A percentile compares a stretch with the other conserved stretches of the same genome.
Evolutionary conservation across 176 grass and related monocot species (phyloP).

Genomic region (Pontederia crassipes): DNA sequence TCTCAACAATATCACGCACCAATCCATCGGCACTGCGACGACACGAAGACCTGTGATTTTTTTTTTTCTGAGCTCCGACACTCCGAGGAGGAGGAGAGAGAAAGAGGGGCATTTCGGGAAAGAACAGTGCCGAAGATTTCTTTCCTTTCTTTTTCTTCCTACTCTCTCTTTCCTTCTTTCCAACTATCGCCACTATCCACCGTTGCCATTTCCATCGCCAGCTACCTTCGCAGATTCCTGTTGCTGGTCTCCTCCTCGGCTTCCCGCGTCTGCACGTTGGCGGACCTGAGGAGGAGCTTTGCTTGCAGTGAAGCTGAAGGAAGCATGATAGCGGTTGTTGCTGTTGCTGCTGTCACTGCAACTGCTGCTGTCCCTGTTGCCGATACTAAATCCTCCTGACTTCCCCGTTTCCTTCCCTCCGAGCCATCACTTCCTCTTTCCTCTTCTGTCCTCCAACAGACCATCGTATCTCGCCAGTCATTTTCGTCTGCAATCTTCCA

Average conservation of each 20-base stretch:
- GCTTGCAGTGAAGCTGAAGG: constrained; percentile 17
- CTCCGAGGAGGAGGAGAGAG: too few relatives aligned
- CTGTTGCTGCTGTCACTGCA: neutral
- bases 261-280: neutral
- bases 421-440: neutral
- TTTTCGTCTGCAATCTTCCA: neutral
- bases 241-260: neutral
- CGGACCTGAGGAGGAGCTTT: neutral
- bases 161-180: too few relatives aligned
- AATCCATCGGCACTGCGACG: too few relatives aligned
- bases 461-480: neutral
- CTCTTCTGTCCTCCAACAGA: constrained; percentile 12
- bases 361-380: constrained; percentile 3
- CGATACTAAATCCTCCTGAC: constrained; percentile 1
- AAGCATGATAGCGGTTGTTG: constrained; percentile 11
- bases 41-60: too few relatives aligned
- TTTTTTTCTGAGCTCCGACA: too few relatives aligned
- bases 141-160: neutral
- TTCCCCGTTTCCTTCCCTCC: neutral
- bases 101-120: constrained; percentile 9
- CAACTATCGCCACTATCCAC: too few relatives aligned
- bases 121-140: constrained; percentile 1
- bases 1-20: too few relatives aligned
- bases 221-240: neutral
- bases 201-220: neutral